These are phyloP conservation scores for Fonsecaea erecta DNA, from an alignment of 2,329 filamentous ascomycete genomes.

Conservation along the genomic window DNA sequence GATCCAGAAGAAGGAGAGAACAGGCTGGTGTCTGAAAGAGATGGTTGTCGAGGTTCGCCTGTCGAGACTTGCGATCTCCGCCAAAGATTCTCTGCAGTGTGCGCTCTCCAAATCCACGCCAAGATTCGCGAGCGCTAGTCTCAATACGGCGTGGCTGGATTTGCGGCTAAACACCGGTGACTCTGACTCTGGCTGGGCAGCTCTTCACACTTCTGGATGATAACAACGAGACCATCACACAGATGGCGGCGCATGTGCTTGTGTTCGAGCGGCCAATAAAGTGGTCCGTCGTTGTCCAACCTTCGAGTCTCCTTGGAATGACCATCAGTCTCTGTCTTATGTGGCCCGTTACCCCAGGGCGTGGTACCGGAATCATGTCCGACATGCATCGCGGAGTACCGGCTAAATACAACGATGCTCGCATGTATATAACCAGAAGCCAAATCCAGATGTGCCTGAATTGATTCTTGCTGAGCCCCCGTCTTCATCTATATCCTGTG, in stretches of 20 bases:
- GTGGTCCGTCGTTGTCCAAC: not conserved
- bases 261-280: not conserved
- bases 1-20: constrained; percentile 17
- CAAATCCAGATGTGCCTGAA: not conserved
- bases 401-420: constrained; percentile 11
- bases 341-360: not conserved
- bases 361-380: not conserved
- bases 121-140: constrained; percentile 8
- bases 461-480: not conserved
- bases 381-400: not conserved
- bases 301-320: not conserved
- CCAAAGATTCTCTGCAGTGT: constrained; percentile 11
- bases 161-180: not conserved
- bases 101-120: constrained; percentile 6
- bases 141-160: not conserved
- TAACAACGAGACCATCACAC: not conserved
- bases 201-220: too few relatives aligned
- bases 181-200: too few relatives aligned
- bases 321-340: not conserved
- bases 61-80: constrained; percentile 14
- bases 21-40: constrained; percentile 1
- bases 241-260: not conserved
- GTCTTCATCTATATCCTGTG: not conserved
- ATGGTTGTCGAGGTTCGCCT: constrained; percentile 12
- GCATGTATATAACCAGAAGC: not conserved